Conservation (phyloP, 192 early-diverging fungal genomes). For the Podila epigama region DNA sequence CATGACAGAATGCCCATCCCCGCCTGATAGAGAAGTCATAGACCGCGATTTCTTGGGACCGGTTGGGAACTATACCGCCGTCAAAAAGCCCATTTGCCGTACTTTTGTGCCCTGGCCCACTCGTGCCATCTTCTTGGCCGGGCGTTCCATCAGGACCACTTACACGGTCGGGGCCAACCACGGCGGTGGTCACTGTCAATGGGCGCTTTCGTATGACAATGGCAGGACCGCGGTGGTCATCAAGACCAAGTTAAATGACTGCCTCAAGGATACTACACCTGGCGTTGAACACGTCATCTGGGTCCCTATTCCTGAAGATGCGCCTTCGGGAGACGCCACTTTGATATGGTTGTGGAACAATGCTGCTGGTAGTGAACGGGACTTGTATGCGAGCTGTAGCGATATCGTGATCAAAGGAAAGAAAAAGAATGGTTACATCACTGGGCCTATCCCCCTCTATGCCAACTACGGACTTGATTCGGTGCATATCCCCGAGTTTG, state of each 20-base stretch:
- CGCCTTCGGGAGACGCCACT: constrained; percentile 20
- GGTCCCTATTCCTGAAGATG: constrained; percentile 17
- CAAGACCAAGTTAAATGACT: constrained; percentile 55
- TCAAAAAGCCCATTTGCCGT: constrained; percentile 53
- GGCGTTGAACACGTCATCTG: constrained; percentile 14
- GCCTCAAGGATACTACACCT: constrained; percentile 33
- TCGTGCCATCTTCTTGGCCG: constrained; percentile 51
- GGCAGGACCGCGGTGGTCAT: constrained; percentile 69
- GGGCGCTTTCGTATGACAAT: constrained; percentile 67
- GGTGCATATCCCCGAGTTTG: constrained; percentile 50
- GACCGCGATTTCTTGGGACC: too few relatives aligned
- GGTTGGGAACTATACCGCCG: constrained; percentile 26
- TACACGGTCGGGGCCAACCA: constrained; percentile 61
- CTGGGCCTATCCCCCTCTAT: constrained; percentile 49
- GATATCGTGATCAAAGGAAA: constrained; percentile 63
- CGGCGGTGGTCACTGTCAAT: constrained; percentile 76
- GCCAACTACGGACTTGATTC: constrained; percentile 51
- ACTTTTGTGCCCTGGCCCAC: constrained; percentile 41
- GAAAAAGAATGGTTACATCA: constrained; percentile 38
- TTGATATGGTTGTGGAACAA: constrained; percentile 73
- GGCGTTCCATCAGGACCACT: constrained; percentile 53
- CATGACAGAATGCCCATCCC: too few relatives aligned
- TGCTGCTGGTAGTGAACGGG: constrained; percentile 73
- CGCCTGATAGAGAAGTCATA: too few relatives aligned
- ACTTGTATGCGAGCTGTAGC: constrained; percentile 74